phyloP scores from a whole-genome alignment of 108 stramenopile genomes.

The Nitzschia putrida region DNA sequence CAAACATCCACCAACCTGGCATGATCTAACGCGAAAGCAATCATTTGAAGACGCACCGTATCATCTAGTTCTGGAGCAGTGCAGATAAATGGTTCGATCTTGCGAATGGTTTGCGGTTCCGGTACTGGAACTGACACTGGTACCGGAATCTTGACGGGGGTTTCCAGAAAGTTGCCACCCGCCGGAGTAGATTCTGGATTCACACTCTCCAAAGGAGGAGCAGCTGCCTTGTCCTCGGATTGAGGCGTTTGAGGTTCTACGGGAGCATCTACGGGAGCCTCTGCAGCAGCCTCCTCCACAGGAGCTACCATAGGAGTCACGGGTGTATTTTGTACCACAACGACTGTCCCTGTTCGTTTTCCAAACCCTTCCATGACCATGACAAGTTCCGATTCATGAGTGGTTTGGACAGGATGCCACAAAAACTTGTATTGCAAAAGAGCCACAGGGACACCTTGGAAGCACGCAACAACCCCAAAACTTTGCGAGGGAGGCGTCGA shows the following conservation, averaged over 20 bases:
- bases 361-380: slow-evolving; percentile 57
- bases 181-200: not conserved
- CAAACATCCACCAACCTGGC: slow-evolving; percentile 55
- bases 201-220: not conserved
- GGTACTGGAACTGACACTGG: not conserved
- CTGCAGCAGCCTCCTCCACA: not conserved
- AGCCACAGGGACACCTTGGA: slow-evolving; percentile 21
- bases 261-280: not conserved
- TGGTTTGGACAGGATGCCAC: slow-evolving; percentile 24
- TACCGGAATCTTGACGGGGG: not conserved
- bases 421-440: slow-evolving; percentile 35
- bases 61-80: slow-evolving; percentile 3
- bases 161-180: not conserved
- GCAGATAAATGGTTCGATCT: not conserved
- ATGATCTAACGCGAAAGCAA: slow-evolving; percentile 67
- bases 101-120: not conserved
- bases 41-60: slow-evolving; percentile 31
- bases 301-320: not conserved
- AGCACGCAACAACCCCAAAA: slow-evolving; percentile 38
- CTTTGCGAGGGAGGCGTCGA: slow-evolving; percentile 17
- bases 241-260: not conserved
- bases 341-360: slow-evolving; percentile 5
- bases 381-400: slow-evolving; percentile 52
- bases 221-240: not conserved
- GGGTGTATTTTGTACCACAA: not conserved